Base-by-base conservation (phyloP, 306 rosid genomes). In the Vigna angularis region DNA sequence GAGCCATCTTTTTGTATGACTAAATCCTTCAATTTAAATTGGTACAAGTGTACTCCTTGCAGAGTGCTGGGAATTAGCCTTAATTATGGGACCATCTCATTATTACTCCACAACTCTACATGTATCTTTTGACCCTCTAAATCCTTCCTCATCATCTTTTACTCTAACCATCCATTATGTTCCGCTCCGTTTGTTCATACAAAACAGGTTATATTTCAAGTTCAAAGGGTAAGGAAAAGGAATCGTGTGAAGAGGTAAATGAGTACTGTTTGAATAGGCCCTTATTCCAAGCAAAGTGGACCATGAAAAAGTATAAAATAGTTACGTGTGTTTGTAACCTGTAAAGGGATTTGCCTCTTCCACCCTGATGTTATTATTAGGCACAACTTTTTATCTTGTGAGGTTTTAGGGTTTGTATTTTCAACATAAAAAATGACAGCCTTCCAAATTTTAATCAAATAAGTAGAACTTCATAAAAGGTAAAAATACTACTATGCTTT, bases 11-110 rank as follows among this genome's bases (percentile, higher is more conserved):
- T 11, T 67, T 42, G 36, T 68, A 28, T 24, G 9, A 47, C 56
- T 56, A 77, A 77, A 57, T 12, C 49, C 59, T 45, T 69, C 28
- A 69, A 44, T 68, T 66, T 38, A 11, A 40, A 18, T 67, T 28
- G 76, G 75, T 45, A 68, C 75, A 17, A 78, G 62, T 57, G 82
- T 78, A 59, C 72, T 45, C 70, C 76, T 20, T 6, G 24, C 74
- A 44, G 48, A 53, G 14, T 40, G 67, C 74, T 26, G 66, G 66
- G 73, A 65, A 50, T 38, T 65, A 50, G 66, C 44, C 73, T 66
- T 76, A 34, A 76, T 52, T 24, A 38, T 52, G 53, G 73, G 80
- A 38, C 80, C 80, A 66, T 15, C 30, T 16, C 73, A 65, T 66
- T 48, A 63, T 49, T 22, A 22, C 47, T 18, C 20, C 9, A 9